A percentile compares a stretch with the other conserved stretches of the same genome.
Conservation (phyloP, 2,329 filamentous ascomycete genomes). For the Cercospora sp. region DNA sequence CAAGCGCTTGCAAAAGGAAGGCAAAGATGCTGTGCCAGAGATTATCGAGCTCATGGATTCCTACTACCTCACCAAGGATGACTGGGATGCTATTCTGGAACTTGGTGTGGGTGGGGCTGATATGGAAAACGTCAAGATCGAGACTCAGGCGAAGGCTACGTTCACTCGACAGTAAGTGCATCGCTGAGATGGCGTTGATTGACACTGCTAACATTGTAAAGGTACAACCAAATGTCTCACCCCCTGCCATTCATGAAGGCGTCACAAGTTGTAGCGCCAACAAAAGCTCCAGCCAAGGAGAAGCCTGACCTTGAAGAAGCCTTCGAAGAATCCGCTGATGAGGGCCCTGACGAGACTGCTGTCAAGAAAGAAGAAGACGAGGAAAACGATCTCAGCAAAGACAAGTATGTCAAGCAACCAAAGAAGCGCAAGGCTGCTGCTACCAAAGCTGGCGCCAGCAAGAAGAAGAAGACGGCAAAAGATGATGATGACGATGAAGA, state of each 20-base stretch:
- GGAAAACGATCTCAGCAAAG: constrained; percentile 82
- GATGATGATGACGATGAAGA: constrained; percentile 46
- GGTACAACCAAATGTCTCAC: constrained; percentile 83
- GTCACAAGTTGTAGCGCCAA: constrained; percentile 70
- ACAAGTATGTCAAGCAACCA: constrained; percentile 93
- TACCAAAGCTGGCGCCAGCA: constrained; percentile 51
- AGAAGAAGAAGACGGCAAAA: constrained; percentile 71
- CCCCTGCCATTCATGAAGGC: constrained; percentile 97
- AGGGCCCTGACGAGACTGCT: constrained; percentile 47
- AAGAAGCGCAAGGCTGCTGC: constrained; percentile 65
- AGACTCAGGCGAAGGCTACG: constrained; percentile 79
- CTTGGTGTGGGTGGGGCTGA: constrained; percentile 84
- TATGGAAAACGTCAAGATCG: constrained; percentile 72
- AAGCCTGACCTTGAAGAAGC: constrained; percentile 94
- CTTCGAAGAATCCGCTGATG: constrained; percentile 82
- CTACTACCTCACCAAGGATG: constrained; percentile 91
- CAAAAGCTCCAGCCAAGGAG: constrained; percentile 68
- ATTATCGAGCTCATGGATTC: constrained; percentile 96
- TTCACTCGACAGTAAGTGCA: constrained; percentile 80
- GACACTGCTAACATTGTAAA: constrained; percentile 42
- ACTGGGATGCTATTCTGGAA: constrained; percentile 90
- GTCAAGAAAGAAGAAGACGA: constrained; percentile 55
- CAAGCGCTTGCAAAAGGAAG: constrained; percentile 70
- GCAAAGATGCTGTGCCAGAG: constrained; percentile 76
- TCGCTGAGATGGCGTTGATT: not conserved